phyloP scores from a whole-genome alignment of 306 rosid species.

The Abrus precatorius region DNA sequence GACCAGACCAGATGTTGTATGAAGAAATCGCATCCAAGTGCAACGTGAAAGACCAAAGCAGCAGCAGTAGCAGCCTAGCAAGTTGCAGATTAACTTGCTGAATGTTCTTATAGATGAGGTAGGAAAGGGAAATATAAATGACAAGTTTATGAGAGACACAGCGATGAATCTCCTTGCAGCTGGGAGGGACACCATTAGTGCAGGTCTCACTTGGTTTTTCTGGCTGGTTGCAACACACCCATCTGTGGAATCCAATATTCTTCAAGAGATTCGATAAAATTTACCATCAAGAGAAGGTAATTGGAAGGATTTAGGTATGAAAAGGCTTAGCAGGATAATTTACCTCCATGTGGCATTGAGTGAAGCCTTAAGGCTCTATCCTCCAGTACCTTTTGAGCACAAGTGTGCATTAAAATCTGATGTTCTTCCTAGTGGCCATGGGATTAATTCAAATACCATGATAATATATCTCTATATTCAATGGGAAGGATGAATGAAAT shows the following conservation, averaged over 20 bases:
- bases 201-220: neutral
- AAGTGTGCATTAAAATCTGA: neutral
- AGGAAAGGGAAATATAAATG: neutral
- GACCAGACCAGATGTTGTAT: neutral
- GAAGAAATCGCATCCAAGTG: neutral
- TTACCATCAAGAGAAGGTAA: neutral
- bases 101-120: neutral
- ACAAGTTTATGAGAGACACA: conserved; percentile 12
- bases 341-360: neutral
- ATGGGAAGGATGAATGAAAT: neutral
- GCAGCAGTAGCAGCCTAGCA: neutral
- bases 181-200: neutral
- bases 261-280: neutral
- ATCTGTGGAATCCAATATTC: neutral
- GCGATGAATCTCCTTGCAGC: neutral
- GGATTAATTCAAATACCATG: neutral
- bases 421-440: neutral
- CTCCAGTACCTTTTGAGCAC: conserved; percentile 1
- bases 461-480: neutral
- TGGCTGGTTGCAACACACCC: conserved; percentile 9
- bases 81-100: neutral
- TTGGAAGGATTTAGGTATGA: conserved; percentile 6
- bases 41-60: neutral
- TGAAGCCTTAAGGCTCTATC: neutral
- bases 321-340: neutral